Percentiles rank a stretch among this genome's conserved stretches.
Conservation (phyloP, 176 grass and related monocot species). For the Oryza officinalis region DNA sequence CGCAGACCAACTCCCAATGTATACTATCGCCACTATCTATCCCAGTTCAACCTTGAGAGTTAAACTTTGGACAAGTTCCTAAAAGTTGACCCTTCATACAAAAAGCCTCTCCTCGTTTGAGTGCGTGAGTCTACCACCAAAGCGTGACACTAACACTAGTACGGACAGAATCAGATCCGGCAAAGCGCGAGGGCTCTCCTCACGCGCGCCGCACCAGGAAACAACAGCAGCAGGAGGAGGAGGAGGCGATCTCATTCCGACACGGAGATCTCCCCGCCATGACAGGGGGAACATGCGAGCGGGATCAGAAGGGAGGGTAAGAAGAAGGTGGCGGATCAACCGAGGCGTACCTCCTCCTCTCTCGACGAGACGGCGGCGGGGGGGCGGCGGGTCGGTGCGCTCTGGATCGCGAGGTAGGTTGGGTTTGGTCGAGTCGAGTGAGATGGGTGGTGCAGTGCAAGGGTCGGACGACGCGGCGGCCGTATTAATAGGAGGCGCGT, state of each 20-base stretch:
- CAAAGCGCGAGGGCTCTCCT: background rate
- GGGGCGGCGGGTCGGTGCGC: background rate
- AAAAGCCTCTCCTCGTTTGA: background rate
- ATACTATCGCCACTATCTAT: background rate
- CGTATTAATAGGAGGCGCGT: constrained; percentile 45
- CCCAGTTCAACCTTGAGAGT: background rate
- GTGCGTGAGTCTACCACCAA: background rate
- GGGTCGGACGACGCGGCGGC: constrained; percentile 4
- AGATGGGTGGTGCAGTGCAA: background rate
- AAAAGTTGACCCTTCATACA: background rate
- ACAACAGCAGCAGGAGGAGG: background rate
- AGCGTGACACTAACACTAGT: background rate
- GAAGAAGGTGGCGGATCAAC: constrained; percentile 8
- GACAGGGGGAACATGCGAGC: background rate
- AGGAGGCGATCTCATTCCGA: constrained; percentile 12
- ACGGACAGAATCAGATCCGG: constrained; percentile 34
- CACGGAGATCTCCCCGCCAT: background rate
- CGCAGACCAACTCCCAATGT: background rate
- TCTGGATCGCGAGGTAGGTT: background rate
- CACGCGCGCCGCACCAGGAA: background rate
- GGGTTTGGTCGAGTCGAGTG: background rate
- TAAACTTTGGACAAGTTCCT: background rate
- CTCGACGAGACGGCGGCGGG: constrained; percentile 6
- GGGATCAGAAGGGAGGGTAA: background rate
- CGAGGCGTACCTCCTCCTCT: background rate